Evolutionary conservation across 2,329 filamentous ascomycete species (phyloP), one percentile per base, ranked within the genome.

Genomic region (Fusarium pseudocircinatum): DNA sequence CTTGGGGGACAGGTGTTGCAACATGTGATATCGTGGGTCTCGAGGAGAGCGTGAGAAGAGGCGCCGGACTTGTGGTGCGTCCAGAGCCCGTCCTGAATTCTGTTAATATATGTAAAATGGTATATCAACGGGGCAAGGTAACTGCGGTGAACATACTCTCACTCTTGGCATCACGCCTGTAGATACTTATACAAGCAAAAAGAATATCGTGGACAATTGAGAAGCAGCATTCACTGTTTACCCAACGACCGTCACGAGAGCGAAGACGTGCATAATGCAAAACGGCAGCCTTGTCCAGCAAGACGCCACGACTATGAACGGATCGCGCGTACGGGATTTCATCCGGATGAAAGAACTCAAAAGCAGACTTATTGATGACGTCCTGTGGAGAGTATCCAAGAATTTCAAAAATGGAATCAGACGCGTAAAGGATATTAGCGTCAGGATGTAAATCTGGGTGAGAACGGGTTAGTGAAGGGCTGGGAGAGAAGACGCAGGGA

Each of bases 21-120:
- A 84, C 94, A 97, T 97, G 82, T 96, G 93, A 81, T 97, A 97
- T 72, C 94, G 91, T 24, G 94, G 94, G 78, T 97, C 94, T 77
- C 91, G 87, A 20, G 93, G 93, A 13, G 94, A 96, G 32, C 92
- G 94, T 6, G 93, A 92, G 81, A 97, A 97, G 34, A 96, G 86
- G 56, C 92, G 91, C 61, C 94, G 90, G 63, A 97, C 91, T 67
- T 94, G 88, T 4, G 94, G 94, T 43, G 94, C 94, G 77, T 94
- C 93, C 9, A 90, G 85, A 22, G 93, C 93, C 75, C 94, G 90
- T 78, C 92, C 94, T 96, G 77, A 39, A 36, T 28, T 26, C 26
- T 42, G 64, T 77, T 49, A 72, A 67, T 18, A 42, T 67, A 36
- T 49, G 42, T 18, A 37, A 69, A 53, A 18, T n/a, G 42, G 52